Conservation (phyloP, 306 rosid genomes). For the Aeschynomene evenia region DNA sequence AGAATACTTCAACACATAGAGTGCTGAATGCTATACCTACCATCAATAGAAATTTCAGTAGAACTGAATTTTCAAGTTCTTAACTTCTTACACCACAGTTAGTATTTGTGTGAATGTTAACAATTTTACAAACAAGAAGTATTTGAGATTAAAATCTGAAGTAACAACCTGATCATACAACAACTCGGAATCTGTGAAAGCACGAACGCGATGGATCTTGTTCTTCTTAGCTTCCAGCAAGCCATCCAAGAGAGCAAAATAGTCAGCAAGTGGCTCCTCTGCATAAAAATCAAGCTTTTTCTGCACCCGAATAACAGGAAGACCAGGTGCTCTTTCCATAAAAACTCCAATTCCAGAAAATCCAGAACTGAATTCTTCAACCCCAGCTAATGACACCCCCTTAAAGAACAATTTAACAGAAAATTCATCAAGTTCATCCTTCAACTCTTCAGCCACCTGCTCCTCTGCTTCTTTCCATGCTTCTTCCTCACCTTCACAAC, state of each 20-base stretch:
- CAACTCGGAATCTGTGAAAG: slow-evolving; percentile 79
- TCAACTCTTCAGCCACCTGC: slow-evolving; percentile 39
- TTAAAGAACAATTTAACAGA: slow-evolving; percentile 81
- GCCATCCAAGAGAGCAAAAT: slow-evolving; percentile 87
- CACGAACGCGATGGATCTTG: slow-evolving; percentile 54
- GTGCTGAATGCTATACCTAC: neutral
- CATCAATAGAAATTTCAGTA: neutral
- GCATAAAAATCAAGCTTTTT: slow-evolving; percentile 84
- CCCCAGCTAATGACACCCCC: slow-evolving; percentile 69
- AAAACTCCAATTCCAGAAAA: slow-evolving; percentile 94
- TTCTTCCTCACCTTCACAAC: slow-evolving; percentile 55
- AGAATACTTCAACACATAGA: neutral
- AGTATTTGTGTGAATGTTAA: neutral
- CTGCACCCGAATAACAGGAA: slow-evolving; percentile 69
- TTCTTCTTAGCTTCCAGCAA: slow-evolving; percentile 63
- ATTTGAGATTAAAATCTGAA: neutral
- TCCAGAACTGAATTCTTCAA: slow-evolving; percentile 60
- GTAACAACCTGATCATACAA: slow-evolving; percentile 63
- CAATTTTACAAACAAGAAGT: neutral
- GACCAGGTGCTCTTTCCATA: slow-evolving; percentile 62
- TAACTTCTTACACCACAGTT: neutral
- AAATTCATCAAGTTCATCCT: slow-evolving; percentile 60
- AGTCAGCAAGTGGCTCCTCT: slow-evolving; percentile 74
- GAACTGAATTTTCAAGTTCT: neutral
- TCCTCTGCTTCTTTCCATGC: slow-evolving; percentile 71